Percentiles rank a stretch among this genome's conserved stretches.
Evolutionary conservation across 2,329 filamentous ascomycete genomes (phyloP).

Genomic region (Aureobasidium sp.): DNA sequence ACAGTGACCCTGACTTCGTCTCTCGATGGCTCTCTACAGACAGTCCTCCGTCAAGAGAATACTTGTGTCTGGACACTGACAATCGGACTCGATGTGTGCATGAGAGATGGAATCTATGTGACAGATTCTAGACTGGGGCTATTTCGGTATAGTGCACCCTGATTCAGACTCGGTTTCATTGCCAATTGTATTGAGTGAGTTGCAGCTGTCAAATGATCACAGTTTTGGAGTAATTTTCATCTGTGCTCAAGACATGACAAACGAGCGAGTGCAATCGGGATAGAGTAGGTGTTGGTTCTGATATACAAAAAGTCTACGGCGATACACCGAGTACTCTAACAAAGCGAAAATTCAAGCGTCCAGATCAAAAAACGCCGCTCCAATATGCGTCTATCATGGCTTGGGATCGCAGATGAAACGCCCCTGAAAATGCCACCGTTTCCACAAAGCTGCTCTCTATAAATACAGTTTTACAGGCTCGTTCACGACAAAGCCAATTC

Average conservation of each 20-base stretch:
- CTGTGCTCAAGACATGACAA: no score
- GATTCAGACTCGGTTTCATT: no score
- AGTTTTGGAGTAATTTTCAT: no score
- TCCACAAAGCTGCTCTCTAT: neutral
- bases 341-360: neutral
- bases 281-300: neutral
- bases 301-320: slow-evolving; percentile 7
- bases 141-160: no score
- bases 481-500: neutral
- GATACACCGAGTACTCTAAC: neutral
- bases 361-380: slow-evolving; percentile 5
- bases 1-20: neutral
- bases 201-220: neutral
- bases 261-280: neutral
- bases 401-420: slow-evolving; percentile 3
- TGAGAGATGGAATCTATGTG: no score
- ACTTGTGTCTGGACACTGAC: no score
- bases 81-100: no score
- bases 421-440: neutral
- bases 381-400: slow-evolving; percentile 10
- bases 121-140: no score
- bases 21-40: no score
- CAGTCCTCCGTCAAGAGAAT: no score
- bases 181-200: neutral
- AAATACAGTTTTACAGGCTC: slow-evolving; percentile 14